Percentiles rank a stretch among this genome's conserved stretches.
These are phyloP conservation scores for Prunus campanulata DNA, from an alignment of 306 rosid species.

Conservation along the genomic window DNA sequence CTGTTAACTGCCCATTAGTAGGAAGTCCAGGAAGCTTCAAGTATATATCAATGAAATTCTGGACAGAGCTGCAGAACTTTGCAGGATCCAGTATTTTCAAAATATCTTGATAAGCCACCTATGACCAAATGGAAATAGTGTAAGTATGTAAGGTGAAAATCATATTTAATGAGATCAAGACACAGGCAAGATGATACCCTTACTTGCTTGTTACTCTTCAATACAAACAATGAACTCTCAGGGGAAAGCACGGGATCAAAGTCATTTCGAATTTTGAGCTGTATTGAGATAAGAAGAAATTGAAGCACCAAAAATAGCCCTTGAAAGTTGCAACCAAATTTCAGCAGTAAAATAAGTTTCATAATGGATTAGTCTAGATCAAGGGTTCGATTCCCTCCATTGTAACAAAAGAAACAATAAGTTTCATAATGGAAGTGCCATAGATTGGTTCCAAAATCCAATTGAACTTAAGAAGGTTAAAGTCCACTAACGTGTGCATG, in stretches of 20 bases:
- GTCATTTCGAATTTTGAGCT: conserved; percentile 99
- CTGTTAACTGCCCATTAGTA: conserved; percentile 76
- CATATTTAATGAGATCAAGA: conserved; percentile 7
- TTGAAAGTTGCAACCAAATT: background rate
- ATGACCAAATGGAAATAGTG: conserved; percentile 34
- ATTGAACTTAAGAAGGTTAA: conserved; percentile 5
- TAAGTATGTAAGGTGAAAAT: conserved; percentile 19
- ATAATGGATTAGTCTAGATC: background rate
- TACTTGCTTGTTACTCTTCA: conserved; percentile 94
- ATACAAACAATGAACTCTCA: conserved; percentile 93
- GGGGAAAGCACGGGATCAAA: conserved; percentile 99
- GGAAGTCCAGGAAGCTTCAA: conserved; percentile 92
- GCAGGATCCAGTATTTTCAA: conserved; percentile 85
- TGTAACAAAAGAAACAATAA: background rate
- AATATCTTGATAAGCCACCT: conserved; percentile 92
- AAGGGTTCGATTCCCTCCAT: too few species aligned
- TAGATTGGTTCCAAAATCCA: background rate
- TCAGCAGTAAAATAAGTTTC: background rate
- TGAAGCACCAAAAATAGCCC: conserved; percentile 5
- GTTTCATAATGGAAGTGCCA: background rate
- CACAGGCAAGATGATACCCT: conserved; percentile 20
- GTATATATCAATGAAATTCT: conserved; percentile 90
- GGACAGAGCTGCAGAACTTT: conserved; percentile 92
- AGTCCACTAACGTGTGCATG: conserved; percentile 85
- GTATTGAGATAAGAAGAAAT: conserved; percentile 32